Percentiles rank a stretch among this genome's conserved stretches.
Conservation (phyloP, 805 yeast genomes). For the Lachancea sp. region DNA sequence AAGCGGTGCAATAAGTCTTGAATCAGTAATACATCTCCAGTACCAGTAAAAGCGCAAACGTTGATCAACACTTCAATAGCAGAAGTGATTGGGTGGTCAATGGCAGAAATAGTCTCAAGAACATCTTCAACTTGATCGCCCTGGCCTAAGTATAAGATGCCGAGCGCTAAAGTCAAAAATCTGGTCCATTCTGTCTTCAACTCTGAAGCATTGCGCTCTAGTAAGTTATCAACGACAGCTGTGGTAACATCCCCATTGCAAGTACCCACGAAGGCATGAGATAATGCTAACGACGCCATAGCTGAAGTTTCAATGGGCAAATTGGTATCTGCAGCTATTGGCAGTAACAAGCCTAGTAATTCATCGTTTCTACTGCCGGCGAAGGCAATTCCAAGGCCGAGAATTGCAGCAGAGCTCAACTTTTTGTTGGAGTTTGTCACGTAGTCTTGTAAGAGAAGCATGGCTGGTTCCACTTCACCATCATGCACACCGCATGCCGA, state of each 20-base stretch:
- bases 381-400: slow-evolving; percentile 90
- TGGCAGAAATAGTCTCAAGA: slow-evolving; percentile 86
- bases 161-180: slow-evolving; percentile 87
- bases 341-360: slow-evolving; percentile 67
- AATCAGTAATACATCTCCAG: slow-evolving; percentile 93
- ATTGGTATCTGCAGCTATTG: slow-evolving; percentile 73
- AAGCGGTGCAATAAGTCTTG: slow-evolving; percentile 87
- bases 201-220: slow-evolving; percentile 77
- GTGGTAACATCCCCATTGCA: slow-evolving; percentile 92
- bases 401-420: slow-evolving; percentile 73
- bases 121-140: slow-evolving; percentile 93
- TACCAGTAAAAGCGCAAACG: slow-evolving; percentile 93
- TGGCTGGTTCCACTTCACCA: slow-evolving; percentile 83
- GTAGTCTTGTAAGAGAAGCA: slow-evolving; percentile 78
- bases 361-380: slow-evolving; percentile 91
- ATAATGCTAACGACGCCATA: slow-evolving; percentile 84
- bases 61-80: slow-evolving; percentile 85
- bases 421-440: slow-evolving; percentile 56
- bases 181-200: slow-evolving; percentile 81
- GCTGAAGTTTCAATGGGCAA: slow-evolving; percentile 73
- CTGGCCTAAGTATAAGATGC: slow-evolving; percentile 86
- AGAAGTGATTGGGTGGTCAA: slow-evolving; percentile 89
- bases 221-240: slow-evolving; percentile 80
- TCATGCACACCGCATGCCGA: slow-evolving; percentile 90
- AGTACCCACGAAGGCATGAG: slow-evolving; percentile 93